Percentiles rank a stretch among this genome's conserved stretches.
phyloP scores from a whole-genome alignment of 257 asterid species.

The Nicotiana knightiana region DNA sequence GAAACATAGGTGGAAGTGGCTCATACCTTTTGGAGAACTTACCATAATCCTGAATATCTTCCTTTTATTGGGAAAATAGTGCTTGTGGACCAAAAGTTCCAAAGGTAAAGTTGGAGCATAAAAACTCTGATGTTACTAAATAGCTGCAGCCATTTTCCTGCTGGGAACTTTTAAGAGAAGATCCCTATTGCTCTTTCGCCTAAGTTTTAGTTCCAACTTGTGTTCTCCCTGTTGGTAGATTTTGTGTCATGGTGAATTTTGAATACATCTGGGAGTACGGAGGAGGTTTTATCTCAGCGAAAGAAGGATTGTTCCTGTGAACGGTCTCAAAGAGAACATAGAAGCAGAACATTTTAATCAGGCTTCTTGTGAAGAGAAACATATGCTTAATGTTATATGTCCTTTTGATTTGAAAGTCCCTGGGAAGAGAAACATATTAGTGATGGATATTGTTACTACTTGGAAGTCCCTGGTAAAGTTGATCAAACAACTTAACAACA shows the following conservation, averaged over 20 bases:
- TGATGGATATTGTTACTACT: background rate
- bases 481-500: background rate
- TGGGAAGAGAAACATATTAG: background rate
- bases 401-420: background rate
- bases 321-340: background rate
- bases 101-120: background rate
- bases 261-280: background rate
- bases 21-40: background rate
- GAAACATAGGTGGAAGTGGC: background rate
- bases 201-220: background rate
- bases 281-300: background rate
- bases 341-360: background rate
- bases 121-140: background rate
- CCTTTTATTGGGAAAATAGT: background rate
- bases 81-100: background rate
- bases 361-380: background rate
- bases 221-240: background rate
- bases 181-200: background rate
- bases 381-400: background rate
- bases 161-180: background rate
- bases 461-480: background rate
- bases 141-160: conserved; percentile 1
- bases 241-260: background rate
- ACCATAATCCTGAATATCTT: background rate
- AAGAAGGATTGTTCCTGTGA: background rate